Evolutionary conservation across 495 filamentous ascomycete species (phyloP), one percentile per base, ranked within the genome.

Genomic region (Talaromyces ruber): DNA sequence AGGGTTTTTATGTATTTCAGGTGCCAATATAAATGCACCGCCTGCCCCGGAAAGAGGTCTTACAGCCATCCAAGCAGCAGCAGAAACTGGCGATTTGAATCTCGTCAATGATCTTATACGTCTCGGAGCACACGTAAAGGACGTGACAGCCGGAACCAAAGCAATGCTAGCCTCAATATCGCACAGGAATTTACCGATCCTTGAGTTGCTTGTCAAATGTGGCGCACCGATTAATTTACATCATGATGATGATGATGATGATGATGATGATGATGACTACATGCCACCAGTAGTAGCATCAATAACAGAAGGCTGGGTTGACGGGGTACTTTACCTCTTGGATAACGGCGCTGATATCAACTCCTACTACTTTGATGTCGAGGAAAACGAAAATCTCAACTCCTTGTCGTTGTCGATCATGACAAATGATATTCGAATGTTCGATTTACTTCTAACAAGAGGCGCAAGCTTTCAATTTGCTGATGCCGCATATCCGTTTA

Each of bases 61-160:
- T 56, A 73, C 57, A 26, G 67, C 64, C 22, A 71, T 66, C 2
- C 65, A 72, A 64, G 62, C 68, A 14, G 61, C 61, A 21, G 50
- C 32, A 21, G 5, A 24, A 37, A 57, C 11, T 11, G 53, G 64
- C 2, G 58, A 68, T 25, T n/a, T 47, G 0, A 55, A 58, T 2
- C 29, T 57, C 28, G 57, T 63, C 1, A 60, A 60, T 22, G 14
- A 56, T 30, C 64, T 68, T 11, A 37, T 65, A 2, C 58, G 64
- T 47, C n/a, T 28, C 26, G 30, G 55, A 47, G 25, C 47, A 64
- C 5, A 25, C 14, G 12, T 68, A 16, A n/a, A 63, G 51, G 22
- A 85, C 16, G n/a, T 63, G 22, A 57, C 69, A 22, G 64, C 70
- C 12, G 77, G 77, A 0, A 61, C 70, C 26, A 80, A 73, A 60